These are phyloP conservation scores for Vanrija sp. DNA, from an alignment of 1,284 basidiomycete genomes.

Conservation along the genomic window DNA sequence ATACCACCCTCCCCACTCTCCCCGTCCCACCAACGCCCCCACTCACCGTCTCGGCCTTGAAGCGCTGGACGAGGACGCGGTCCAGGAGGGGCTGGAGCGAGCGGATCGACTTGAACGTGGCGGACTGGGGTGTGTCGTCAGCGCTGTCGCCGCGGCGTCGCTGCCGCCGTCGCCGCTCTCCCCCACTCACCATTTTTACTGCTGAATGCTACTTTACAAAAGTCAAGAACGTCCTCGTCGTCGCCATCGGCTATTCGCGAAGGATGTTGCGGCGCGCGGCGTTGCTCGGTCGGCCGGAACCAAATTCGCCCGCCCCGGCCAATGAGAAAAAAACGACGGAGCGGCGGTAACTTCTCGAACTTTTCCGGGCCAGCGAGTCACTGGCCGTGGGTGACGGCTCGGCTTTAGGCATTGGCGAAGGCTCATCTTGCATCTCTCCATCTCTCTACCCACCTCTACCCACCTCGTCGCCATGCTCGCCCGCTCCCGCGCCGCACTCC, in stretches of 20 bases:
- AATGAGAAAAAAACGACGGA: no score
- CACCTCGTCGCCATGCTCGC: slow-evolving; percentile 22
- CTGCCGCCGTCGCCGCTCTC: not conserved
- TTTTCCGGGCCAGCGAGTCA: no score
- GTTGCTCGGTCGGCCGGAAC: no score
- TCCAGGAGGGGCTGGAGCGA: slow-evolving; percentile 87
- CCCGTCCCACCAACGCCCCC: not conserved
- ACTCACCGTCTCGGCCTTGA: slow-evolving; percentile 85
- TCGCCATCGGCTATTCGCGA: no score
- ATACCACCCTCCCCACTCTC: no score
- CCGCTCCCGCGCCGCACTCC: slow-evolving; percentile 44
- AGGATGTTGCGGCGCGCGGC: no score
- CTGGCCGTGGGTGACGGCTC: no score
- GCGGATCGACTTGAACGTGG: slow-evolving; percentile 91
- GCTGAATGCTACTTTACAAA: not conserved
- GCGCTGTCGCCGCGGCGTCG: not conserved
- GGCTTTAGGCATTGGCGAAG: not conserved
- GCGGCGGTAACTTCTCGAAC: no score
- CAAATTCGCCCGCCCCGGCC: no score
- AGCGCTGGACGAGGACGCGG: slow-evolving; percentile 94
- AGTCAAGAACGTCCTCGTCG: no score
- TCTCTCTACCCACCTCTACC: not conserved
- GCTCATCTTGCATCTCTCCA: not conserved
- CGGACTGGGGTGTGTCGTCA: slow-evolving; percentile 29
- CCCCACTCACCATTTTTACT: slow-evolving; percentile 21